Base-by-base conservation (phyloP, 1,139 yeast species). In the Yamadazyma spencermartinsiae region DNA sequence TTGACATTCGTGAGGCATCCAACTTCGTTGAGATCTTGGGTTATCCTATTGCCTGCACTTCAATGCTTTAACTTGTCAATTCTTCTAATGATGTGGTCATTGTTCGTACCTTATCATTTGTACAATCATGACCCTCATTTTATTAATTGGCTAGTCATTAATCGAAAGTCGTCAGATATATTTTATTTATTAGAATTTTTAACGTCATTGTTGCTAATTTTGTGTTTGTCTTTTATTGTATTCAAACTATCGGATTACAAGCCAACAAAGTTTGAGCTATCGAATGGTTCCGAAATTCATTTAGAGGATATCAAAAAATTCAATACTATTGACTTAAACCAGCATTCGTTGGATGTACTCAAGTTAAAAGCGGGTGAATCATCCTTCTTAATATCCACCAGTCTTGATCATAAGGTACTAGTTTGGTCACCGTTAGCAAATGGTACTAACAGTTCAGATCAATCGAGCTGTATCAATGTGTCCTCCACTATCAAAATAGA, bases 361-460 rank as follows among this genome's bases (percentile, higher is more conserved):
- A 73, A 73, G 44, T 64, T 86, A 11, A 64, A 68, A 12, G 74
- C 87, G 1, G 79, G 82, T 24, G 67, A 72, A 35, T 73, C 74
- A 50, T 83, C 82, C 10, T 82, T 73, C 53, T 65, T 86, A 28
- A 81, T 84, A 0, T 75, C 90, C 0, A 72, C 84, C 21, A 90
- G 90, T 3, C 62, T 87, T 49, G 95, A 86, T 52, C 89, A 83
- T 50, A 78, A 72, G 42, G 69, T 86, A 1, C 60, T 79, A 27
- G 76, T 86, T 9, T 86, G 95, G 95, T 80, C 87, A 1, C 94
- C 92, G 2, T 60, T 80, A 37, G 61, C 53, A 1, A 32, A 33
- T 10, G 35, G 35, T 1, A 46, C 8, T 18, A 31, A 18, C 4
- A 16, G 13, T 11, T 16, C 24, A 17, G 32, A 34, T 17, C 24